Percentiles rank a stretch among this genome's conserved stretches.
These are phyloP conservation scores for Leccinum sublutescens DNA, from an alignment of 768 basidiomycete genomes.

Conservation along the genomic window DNA sequence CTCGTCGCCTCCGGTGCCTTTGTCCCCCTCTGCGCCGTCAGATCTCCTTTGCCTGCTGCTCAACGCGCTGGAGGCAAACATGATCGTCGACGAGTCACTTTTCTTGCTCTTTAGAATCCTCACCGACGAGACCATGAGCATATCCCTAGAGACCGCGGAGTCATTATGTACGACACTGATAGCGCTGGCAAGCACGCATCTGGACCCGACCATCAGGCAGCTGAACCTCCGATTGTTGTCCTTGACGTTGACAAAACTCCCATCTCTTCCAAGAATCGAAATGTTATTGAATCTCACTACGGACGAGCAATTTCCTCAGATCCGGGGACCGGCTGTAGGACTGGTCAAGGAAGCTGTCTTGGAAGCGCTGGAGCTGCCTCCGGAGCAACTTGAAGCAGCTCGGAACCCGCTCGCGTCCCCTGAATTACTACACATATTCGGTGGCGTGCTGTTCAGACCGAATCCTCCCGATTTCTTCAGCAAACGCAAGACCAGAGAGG, in stretches of 20 bases:
- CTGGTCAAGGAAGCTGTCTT: conserved; percentile 67
- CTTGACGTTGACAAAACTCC: conserved; percentile 47
- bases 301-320: conserved; percentile 55
- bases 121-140: conserved; percentile 10
- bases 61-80: conserved; percentile 51
- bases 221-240: conserved; percentile 61
- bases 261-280: conserved; percentile 49
- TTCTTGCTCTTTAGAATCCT: conserved; percentile 46
- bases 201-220: conserved; percentile 56
- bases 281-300: conserved; percentile 53
- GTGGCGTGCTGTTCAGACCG: conserved; percentile 56
- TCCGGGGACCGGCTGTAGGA: conserved; percentile 66
- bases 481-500: conserved; percentile 35
- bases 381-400: conserved; percentile 2
- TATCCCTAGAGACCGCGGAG: conserved; percentile 45
- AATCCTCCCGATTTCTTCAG: conserved; percentile 53
- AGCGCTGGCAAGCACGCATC: conserved; percentile 58
- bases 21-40: conserved; percentile 14
- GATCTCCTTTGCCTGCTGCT: conserved; percentile 44
- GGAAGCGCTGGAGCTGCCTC: conserved; percentile 41
- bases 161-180: conserved; percentile 53
- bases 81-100: conserved; percentile 58
- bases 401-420: conserved; percentile 53
- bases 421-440: conserved; percentile 55
- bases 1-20: conserved; percentile 12